Conservation (phyloP, 73 alveolate genomes). For the Paramecium caudatum region DNA sequence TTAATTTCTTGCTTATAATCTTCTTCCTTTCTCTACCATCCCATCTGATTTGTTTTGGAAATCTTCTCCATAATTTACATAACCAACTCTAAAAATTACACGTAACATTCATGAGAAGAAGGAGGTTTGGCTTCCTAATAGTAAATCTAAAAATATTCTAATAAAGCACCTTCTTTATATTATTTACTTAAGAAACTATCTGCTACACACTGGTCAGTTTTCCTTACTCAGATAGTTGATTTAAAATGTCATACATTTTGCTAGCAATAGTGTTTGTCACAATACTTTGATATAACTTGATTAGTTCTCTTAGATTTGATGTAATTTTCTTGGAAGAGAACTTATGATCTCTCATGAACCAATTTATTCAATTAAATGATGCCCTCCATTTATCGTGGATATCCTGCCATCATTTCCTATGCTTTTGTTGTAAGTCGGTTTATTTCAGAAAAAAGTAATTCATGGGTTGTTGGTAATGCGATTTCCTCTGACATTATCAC, state of each 20-base stretch:
- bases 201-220: background rate
- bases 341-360: conserved; percentile 71
- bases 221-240: conserved; percentile 13
- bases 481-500: conserved; percentile 18
- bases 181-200: conserved; percentile 44
- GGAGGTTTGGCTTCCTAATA: conserved; percentile 81
- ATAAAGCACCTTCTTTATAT: conserved; percentile 67
- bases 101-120: conserved; percentile 73
- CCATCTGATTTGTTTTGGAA: conserved; percentile 61
- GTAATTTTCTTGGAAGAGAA: conserved; percentile 68
- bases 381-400: conserved; percentile 71
- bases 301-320: conserved; percentile 77
- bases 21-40: conserved; percentile 74
- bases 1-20: conserved; percentile 78
- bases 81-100: conserved; percentile 78
- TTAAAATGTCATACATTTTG: conserved; percentile 49
- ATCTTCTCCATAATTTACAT: conserved; percentile 76
- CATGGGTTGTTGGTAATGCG: conserved; percentile 65
- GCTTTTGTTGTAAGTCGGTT: conserved; percentile 74
- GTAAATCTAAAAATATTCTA: conserved; percentile 68
- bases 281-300: conserved; percentile 15
- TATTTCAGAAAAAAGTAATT: conserved; percentile 68
- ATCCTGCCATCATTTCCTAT: conserved; percentile 65
- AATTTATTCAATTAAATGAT: conserved; percentile 29
- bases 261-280: background rate